Percentiles rank a stretch among this genome's conserved stretches.
Evolutionary conservation across 352 stramenopile species (phyloP).

Genomic region (Thalassiosira sp.): DNA sequence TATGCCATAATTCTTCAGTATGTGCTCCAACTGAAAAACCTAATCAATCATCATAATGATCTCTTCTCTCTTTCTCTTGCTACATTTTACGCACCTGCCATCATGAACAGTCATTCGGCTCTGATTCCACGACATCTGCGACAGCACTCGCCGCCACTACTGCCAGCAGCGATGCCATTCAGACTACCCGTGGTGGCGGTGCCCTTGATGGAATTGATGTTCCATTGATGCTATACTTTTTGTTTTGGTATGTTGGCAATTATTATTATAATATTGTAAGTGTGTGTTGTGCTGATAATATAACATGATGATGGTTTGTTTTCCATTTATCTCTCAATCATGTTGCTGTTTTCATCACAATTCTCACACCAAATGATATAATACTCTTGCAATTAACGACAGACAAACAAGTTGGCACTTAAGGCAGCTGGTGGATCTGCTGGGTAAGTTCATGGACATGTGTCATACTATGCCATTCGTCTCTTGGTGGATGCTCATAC

Average conservation of each 20-base stretch:
- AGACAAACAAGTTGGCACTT: slow-evolving; percentile 85
- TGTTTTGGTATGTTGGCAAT: slow-evolving; percentile 86
- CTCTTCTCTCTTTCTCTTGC: not conserved
- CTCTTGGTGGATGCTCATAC: no score
- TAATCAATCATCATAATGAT: no score
- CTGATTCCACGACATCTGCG: not conserved
- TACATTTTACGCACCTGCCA: no score
- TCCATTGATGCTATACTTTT: slow-evolving; percentile 82
- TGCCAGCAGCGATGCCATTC: slow-evolving; percentile 23
- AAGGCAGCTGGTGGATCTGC: slow-evolving; percentile 79
- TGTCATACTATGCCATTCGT: no score
- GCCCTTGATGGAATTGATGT: slow-evolving; percentile 64
- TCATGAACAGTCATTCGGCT: not conserved
- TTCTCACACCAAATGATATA: slow-evolving; percentile 66
- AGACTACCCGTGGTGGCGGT: slow-evolving; percentile 56
- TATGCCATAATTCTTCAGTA: no score
- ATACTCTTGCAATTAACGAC: not conserved
- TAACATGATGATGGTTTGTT: not conserved
- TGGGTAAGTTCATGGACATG: slow-evolving; percentile 34
- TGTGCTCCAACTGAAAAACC: no score
- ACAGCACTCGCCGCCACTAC: not conserved
- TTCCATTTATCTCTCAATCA: not conserved
- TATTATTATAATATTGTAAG: slow-evolving; percentile 76
- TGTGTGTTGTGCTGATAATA: not conserved
- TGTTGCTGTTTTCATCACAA: not conserved